A percentile compares a stretch with the other conserved stretches of the same genome.
Evolutionary conservation across 2,329 filamentous ascomycete genomes (phyloP).

Genomic region (Daldinia eschscholtzii): DNA sequence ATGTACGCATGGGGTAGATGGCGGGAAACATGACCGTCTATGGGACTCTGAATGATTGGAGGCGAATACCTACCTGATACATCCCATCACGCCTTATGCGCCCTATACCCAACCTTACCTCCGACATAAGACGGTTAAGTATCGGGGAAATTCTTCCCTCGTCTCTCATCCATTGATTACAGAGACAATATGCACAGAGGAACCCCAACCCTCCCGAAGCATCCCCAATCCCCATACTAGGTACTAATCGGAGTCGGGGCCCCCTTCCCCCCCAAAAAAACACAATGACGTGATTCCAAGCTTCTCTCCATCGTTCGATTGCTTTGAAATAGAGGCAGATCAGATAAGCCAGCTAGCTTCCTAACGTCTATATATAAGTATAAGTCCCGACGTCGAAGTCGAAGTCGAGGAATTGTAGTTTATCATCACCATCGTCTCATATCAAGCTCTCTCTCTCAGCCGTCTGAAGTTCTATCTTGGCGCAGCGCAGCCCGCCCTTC

Average conservation of each 20-base stretch:
- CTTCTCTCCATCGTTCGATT: conserved; percentile 18
- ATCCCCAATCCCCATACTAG: background rate
- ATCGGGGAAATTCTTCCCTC: background rate
- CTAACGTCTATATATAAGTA: conserved; percentile 34
- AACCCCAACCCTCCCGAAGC: background rate
- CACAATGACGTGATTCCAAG: conserved; percentile 37
- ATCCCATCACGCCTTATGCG: background rate
- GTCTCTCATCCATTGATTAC: conserved; percentile 3
- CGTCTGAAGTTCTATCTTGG: background rate
- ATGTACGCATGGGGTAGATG: background rate
- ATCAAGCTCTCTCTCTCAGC: conserved; percentile 4
- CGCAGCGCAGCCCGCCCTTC: too few species aligned
- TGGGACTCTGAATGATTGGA: background rate
- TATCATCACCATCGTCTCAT: conserved; percentile 12
- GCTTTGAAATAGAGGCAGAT: conserved; percentile 37
- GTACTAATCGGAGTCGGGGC: conserved; percentile 15
- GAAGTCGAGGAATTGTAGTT: conserved; percentile 11
- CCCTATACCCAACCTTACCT: background rate
- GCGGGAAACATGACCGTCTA: background rate
- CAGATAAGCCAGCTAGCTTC: background rate
- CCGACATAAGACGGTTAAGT: background rate
- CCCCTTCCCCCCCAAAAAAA: conserved; percentile 1
- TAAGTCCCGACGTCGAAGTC: conserved; percentile 30
- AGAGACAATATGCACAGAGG: background rate
- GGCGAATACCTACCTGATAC: background rate